These are phyloP conservation scores for Nicotiana paniculata DNA, from an alignment of 257 asterid species.

Conservation along the genomic window DNA sequence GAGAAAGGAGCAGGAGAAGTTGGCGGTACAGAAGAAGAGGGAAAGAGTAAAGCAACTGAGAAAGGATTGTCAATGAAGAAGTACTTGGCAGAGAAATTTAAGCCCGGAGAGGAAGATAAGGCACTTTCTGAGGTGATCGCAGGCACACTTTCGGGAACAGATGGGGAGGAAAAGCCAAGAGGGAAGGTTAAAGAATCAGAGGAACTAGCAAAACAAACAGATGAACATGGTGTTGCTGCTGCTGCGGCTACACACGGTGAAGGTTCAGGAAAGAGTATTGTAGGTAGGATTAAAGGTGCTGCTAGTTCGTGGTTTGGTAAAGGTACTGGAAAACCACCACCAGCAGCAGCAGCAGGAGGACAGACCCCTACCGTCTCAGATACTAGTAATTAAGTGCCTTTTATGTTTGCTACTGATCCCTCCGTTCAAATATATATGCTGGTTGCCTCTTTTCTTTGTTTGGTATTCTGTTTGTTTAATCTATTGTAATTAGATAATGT, in stretches of 20 bases:
- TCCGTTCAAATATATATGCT: not conserved
- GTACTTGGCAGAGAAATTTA: conserved; percentile 42
- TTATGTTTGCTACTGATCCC: not conserved
- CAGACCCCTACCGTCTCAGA: not conserved
- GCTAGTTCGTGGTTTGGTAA: conserved; percentile 51
- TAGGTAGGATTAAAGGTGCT: conserved; percentile 43
- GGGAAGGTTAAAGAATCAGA: conserved; percentile 39
- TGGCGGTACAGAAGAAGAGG: not conserved
- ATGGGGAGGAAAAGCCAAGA: conserved; percentile 18
- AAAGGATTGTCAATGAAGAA: conserved; percentile 52
- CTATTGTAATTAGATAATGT: not conserved
- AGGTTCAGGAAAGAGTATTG: conserved; percentile 38
- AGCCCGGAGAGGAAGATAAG: conserved; percentile 71
- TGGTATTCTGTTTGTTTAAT: not conserved
- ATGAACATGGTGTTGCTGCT: not conserved
- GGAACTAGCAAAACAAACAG: conserved; percentile 29
- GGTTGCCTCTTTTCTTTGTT: not conserved
- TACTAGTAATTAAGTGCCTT: not conserved
- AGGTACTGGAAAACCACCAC: not conserved
- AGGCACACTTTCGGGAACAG: conserved; percentile 22
- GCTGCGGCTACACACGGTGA: conserved; percentile 12
- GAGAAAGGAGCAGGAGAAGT: not conserved
- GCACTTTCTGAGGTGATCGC: conserved; percentile 57
- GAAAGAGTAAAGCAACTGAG: conserved; percentile 12
- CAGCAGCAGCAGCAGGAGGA: no score